Percentiles rank a stretch among this genome's conserved stretches.
These are phyloP conservation scores for Phytophthora melonis DNA, from an alignment of 352 stramenopile species.

Conservation along the genomic window DNA sequence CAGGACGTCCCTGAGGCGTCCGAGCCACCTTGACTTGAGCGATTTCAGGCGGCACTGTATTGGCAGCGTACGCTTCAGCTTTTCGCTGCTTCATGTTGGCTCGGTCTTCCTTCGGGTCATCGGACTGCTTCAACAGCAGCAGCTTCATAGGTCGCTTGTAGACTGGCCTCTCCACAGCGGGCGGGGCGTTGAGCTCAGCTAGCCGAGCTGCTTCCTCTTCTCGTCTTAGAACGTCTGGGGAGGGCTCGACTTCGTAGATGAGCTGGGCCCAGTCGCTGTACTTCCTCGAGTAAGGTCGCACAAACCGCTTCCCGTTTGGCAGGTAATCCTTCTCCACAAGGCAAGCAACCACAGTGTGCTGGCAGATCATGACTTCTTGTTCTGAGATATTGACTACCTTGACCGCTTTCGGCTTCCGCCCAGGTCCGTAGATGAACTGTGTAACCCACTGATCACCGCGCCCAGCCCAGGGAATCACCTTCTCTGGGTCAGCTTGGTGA, in stretches of 20 bases:
- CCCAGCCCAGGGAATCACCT: neutral
- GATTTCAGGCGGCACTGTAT: no score
- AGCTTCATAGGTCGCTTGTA: constrained; percentile 1
- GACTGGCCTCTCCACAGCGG: neutral
- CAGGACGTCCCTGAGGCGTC: no score
- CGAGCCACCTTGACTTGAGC: no score
- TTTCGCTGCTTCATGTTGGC: no score
- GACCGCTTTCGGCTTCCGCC: neutral
- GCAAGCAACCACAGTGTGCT: neutral
- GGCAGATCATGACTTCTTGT: neutral
- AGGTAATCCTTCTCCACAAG: neutral
- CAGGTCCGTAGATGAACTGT: neutral
- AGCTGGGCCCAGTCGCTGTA: neutral
- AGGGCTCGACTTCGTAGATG: neutral
- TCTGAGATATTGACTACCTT: neutral
- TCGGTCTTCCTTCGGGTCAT: no score
- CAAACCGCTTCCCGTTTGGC: neutral
- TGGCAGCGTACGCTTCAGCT: no score
- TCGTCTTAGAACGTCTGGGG: neutral
- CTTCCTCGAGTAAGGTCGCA: neutral
- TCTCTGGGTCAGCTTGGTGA: neutral
- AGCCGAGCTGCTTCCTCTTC: neutral
- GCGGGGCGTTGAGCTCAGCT: neutral
- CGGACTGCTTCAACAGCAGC: neutral
- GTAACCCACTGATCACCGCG: neutral